phyloP scores from a whole-genome alignment of 2,329 filamentous ascomycete genomes.

The Westerdykella ornata region DNA sequence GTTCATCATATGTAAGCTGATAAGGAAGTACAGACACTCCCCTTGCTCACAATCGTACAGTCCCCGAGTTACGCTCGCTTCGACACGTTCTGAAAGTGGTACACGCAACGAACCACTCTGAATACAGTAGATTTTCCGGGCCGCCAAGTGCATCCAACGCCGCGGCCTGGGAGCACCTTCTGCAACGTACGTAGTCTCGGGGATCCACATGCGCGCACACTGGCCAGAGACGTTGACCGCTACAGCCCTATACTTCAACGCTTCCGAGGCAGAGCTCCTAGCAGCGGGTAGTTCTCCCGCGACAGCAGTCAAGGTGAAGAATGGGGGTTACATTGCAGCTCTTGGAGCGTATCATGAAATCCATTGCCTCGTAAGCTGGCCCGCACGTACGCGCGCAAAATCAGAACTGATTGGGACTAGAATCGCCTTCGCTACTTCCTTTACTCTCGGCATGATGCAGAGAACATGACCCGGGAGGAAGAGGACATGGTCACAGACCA shows the following conservation, averaged over 20 bases:
- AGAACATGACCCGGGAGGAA: neutral
- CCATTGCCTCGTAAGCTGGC: conserved; percentile 4
- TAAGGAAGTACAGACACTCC: too few relatives aligned
- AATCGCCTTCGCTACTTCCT: conserved; percentile 5
- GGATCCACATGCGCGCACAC: too few relatives aligned
- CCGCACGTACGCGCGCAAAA: neutral
- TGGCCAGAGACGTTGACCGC: too few relatives aligned
- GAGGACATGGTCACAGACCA: conserved; percentile 1
- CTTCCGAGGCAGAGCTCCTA: conserved; percentile 1
- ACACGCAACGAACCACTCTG: conserved; percentile 3
- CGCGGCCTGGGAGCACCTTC: conserved; percentile 3
- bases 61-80: conserved; percentile 3
- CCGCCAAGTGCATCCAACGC: conserved; percentile 3
- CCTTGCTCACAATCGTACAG: neutral
- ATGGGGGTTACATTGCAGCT: conserved; percentile 4
- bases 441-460: neutral
- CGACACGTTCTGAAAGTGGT: neutral
- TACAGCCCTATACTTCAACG: conserved; percentile 6
- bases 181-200: conserved; percentile 1
- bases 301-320: conserved; percentile 2
- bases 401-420: neutral
- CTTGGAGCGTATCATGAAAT: conserved; percentile 5
- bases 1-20: neutral
- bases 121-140: conserved; percentile 2
- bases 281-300: neutral